A percentile compares a stretch with the other conserved stretches of the same genome.
phyloP scores from a whole-genome alignment of 768 basidiomycete species.

The Xerocomellus amylosporus region DNA sequence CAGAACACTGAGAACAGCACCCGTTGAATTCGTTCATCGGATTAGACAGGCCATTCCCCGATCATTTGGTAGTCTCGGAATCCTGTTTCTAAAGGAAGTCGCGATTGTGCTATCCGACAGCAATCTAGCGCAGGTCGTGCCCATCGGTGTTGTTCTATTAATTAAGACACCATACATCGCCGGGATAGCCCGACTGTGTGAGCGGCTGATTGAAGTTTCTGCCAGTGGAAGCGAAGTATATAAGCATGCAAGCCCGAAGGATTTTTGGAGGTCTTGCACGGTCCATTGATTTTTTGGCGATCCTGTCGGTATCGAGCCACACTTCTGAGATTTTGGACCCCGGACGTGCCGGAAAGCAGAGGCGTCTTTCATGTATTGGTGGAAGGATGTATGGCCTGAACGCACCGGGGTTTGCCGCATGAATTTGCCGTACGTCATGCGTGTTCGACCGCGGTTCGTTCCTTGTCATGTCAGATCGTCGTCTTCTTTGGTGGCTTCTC shows the following conservation, averaged over 20 bases:
- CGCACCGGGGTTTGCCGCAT: constrained; percentile 13
- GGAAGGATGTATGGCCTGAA: not conserved
- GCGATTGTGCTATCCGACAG: not conserved
- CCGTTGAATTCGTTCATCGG: too few relatives aligned
- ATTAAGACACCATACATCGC: not conserved
- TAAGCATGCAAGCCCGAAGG: not conserved
- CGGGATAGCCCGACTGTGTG: too few relatives aligned
- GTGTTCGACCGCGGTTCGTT: constrained; percentile 9
- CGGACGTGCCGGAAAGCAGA: not conserved
- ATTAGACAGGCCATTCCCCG: not conserved
- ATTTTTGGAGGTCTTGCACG: constrained; percentile 48
- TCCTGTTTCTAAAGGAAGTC: not conserved
- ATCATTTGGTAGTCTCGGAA: not conserved
- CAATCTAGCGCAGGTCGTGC: not conserved
- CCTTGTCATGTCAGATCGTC: constrained; percentile 25
- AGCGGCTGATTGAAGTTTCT: too few relatives aligned
- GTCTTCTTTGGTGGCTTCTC: constrained; percentile 21
- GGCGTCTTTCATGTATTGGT: not conserved
- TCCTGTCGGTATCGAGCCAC: not conserved
- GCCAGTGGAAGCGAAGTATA: not conserved
- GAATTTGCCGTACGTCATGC: constrained; percentile 6
- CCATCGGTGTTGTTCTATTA: not conserved
- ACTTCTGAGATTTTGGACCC: not conserved
- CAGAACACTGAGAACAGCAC: too few relatives aligned
- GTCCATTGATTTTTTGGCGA: constrained; percentile 20